Evolutionary conservation across 192 early-diverging fungal species (phyloP).

Genomic region (Backusella parvicylindrica): DNA sequence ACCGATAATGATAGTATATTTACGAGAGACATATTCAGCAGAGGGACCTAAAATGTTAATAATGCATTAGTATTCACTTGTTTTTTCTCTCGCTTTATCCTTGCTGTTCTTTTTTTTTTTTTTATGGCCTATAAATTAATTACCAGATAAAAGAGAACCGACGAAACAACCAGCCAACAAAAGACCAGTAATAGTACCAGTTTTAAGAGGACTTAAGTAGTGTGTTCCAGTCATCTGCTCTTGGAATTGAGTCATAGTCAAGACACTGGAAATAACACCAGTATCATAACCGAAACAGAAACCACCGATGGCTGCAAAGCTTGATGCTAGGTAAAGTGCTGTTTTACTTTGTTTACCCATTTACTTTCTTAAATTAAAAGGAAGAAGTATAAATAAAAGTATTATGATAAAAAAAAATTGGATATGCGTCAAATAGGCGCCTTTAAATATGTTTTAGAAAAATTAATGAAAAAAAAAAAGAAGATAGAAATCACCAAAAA

Average conservation of each 20-base stretch:
- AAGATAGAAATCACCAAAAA: background rate
- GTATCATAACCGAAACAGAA: conserved; percentile 70
- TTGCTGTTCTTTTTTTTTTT: background rate
- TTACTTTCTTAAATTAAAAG: background rate
- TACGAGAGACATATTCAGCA: conserved; percentile 48
- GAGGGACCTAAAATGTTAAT: background rate
- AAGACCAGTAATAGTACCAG: conserved; percentile 47
- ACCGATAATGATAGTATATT: conserved; percentile 60
- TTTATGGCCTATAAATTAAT: background rate
- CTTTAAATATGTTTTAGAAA: background rate
- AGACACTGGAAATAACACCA: conserved; percentile 61
- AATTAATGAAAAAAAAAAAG: background rate
- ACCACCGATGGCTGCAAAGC: conserved; percentile 53
- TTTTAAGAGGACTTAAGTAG: background rate
- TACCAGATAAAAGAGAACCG: conserved; percentile 60
- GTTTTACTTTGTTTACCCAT: background rate
- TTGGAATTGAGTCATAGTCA: conserved; percentile 50
- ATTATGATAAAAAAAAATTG: background rate
- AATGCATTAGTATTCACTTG: background rate
- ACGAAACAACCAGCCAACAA: conserved; percentile 71
- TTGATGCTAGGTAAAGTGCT: background rate
- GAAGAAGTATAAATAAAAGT: background rate
- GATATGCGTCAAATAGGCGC: background rate
- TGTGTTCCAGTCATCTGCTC: background rate
- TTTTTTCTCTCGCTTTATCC: background rate